Percentiles rank a stretch among this genome's conserved stretches.
phyloP scores from a whole-genome alignment of 192 early-diverging fungal species.

The Umbelopsis sp. region DNA sequence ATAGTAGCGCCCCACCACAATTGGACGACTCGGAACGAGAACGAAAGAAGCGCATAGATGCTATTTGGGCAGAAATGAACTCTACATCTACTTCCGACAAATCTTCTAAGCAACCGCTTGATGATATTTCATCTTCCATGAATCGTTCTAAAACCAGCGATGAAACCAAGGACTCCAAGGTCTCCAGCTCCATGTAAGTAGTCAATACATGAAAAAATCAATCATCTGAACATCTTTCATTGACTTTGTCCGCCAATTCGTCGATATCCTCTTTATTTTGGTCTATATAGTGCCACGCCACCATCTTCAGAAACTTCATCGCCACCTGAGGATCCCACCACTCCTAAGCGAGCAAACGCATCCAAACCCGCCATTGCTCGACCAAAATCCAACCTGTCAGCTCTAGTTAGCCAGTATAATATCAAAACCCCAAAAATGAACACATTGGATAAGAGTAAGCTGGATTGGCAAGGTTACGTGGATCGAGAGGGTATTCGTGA shows the following conservation, averaged over 20 bases:
- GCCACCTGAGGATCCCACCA: not conserved
- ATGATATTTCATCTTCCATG: conserved; percentile 10
- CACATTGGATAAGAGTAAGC: conserved; percentile 68
- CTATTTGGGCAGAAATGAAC: conserved; percentile 63
- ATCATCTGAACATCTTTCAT: not conserved
- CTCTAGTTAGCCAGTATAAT: conserved; percentile 36
- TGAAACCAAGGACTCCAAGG: not conserved
- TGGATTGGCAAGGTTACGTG: conserved; percentile 71
- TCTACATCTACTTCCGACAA: conserved; percentile 15
- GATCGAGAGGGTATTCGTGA: conserved; percentile 64
- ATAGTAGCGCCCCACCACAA: not conserved
- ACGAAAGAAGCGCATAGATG: conserved; percentile 47
- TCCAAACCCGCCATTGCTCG: conserved; percentile 16
- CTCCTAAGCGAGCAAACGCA: not conserved
- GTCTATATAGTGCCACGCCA: not conserved
- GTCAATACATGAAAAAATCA: not conserved
- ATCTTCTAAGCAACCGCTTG: not conserved
- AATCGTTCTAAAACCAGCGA: not conserved
- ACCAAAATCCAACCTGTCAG: conserved; percentile 39
- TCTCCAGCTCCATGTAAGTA: conserved; percentile 4
- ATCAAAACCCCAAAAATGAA: conserved; percentile 67
- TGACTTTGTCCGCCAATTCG: not conserved
- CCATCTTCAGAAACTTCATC: conserved; percentile 1
- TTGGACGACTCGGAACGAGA: conserved; percentile 12
- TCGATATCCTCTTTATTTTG: not conserved